Evolutionary conservation across 2,329 filamentous ascomycete species (phyloP), one percentile per base, ranked within the genome.

Genomic region (Penicillium sp.): DNA sequence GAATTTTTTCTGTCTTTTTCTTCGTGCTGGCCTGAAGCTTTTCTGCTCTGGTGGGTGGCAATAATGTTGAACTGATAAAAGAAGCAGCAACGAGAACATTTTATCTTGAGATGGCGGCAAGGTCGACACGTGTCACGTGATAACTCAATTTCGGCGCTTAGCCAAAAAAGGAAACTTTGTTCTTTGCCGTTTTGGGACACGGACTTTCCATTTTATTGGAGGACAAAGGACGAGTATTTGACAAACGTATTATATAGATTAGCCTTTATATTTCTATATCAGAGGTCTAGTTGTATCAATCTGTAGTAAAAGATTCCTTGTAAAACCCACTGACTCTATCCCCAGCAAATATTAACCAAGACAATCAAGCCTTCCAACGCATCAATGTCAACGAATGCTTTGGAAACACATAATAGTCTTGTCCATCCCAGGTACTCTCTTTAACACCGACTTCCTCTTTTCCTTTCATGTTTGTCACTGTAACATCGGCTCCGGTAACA

Each of bases 341-440:
- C 5, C 18, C 5, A 18, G 18, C 14, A 40, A 18, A 18, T 16
- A 18, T 40, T n/a, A 18, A 16, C 3, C 16, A 40, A 18, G 28
- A 28, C 35, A 16, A 35, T 57, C 55, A 47, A n/a, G 49, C 55
- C 45, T 79, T 80, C 80, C 80, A 83, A 61, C 79, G 77, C 64
- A 91, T 68, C 71, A 91, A 73, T 2, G 86, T 90, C 47, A 91
- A 79, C 2, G 86, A 89, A 68, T 87, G 83, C 75, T 85, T 90
- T 1, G 79, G 77, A 71, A 92, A 92, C 2, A 74, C 81, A 65
- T 83, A 91, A 45, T 74, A 69, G 1, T 83, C 85, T 66, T 81
- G 71, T 0, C 81, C 85, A 66, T 85, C 77, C 87, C 88, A 91
- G 45, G 74, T 81, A 8, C 76, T 80, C 70, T 87, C 83, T 56